These are phyloP conservation scores for Mallotus nudiflorus DNA, from an alignment of 345 rosid genomes.

Conservation along the genomic window DNA sequence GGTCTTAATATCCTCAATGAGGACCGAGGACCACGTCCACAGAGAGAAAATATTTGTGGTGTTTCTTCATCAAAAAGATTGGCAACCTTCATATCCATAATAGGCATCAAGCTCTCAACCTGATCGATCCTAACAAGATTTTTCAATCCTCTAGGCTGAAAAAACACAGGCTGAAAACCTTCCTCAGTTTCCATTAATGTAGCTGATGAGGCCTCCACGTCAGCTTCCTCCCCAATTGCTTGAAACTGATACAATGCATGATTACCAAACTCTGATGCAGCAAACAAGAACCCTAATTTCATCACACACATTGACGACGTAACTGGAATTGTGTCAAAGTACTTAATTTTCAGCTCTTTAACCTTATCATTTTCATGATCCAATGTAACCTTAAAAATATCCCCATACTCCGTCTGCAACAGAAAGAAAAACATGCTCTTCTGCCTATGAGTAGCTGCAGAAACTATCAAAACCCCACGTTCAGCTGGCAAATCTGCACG, in stretches of 20 bases:
- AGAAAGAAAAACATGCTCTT: slow-evolving; percentile 89
- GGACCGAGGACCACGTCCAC: slow-evolving; percentile 98
- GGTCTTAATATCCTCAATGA: slow-evolving; percentile 89
- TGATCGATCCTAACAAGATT: slow-evolving; percentile 96
- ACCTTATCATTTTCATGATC: slow-evolving; percentile 73
- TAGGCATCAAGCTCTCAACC: slow-evolving; percentile 95
- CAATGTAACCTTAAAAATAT: slow-evolving; percentile 83
- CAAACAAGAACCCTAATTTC: slow-evolving; percentile 85
- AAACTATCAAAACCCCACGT: slow-evolving; percentile 87
- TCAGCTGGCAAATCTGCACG: slow-evolving; percentile 89
- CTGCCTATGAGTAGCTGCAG: slow-evolving; percentile 89
- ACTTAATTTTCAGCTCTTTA: slow-evolving; percentile 82
- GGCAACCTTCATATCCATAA: slow-evolving; percentile 90
- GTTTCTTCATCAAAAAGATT: slow-evolving; percentile 98
- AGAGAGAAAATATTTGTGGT: slow-evolving; percentile 84
- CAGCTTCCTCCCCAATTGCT: slow-evolving; percentile 88
- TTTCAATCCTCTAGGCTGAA: slow-evolving; percentile 86
- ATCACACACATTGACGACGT: slow-evolving; percentile 81
- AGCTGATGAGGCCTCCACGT: slow-evolving; percentile 88
- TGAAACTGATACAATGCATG: slow-evolving; percentile 94
- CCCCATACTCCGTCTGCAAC: slow-evolving; percentile 95
- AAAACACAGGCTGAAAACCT: slow-evolving; percentile 94
- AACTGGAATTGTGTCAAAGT: slow-evolving; percentile 92
- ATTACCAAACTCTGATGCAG: slow-evolving; percentile 96
- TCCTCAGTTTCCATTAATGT: slow-evolving; percentile 94